Evolutionary conservation across 306 rosid species (phyloP).

Genomic region (Sesbania bispinosa): DNA sequence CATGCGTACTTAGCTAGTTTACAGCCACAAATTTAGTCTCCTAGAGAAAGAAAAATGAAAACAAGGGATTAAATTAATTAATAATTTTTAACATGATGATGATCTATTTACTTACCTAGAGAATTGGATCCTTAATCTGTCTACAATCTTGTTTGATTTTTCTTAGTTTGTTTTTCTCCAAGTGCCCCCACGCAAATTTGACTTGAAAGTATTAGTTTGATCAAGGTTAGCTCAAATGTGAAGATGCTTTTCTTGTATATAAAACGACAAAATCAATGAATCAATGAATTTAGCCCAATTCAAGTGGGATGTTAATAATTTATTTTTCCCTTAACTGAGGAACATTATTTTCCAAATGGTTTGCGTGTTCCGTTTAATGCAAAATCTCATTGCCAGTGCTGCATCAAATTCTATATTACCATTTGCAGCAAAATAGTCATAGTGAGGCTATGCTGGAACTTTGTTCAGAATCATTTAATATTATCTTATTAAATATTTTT

Average conservation of each 20-base stretch:
- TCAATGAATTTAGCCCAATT: not conserved
- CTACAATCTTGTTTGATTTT: constrained; percentile 27
- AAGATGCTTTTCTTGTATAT: constrained; percentile 4
- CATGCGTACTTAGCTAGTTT: not conserved
- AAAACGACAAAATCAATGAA: constrained; percentile 23
- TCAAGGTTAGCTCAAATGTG: not conserved
- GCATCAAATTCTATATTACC: not conserved
- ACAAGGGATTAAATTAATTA: too few relatives aligned
- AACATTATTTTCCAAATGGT: not conserved
- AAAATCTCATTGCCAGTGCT: not conserved
- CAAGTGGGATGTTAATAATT: not conserved
- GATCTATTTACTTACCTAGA: constrained; percentile 9
- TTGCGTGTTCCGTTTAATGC: constrained; percentile 6
- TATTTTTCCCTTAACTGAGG: not conserved
- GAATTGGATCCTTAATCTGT: constrained; percentile 21
- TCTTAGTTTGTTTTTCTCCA: constrained; percentile 16
- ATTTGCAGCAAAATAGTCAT: not conserved
- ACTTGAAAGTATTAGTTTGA: constrained; percentile 22
- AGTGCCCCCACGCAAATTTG: constrained; percentile 36
- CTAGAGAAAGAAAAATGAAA: constrained; percentile 14
- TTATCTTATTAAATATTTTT: too few relatives aligned
- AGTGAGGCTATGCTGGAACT: too few relatives aligned
- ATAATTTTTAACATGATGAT: too few relatives aligned
- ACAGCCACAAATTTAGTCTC: constrained; percentile 11
- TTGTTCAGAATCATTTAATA: too few relatives aligned